A percentile compares a stretch with the other conserved stretches of the same genome.
Conservation (phyloP, 2,329 filamentous ascomycete species). For the Penicillium sp. region DNA sequence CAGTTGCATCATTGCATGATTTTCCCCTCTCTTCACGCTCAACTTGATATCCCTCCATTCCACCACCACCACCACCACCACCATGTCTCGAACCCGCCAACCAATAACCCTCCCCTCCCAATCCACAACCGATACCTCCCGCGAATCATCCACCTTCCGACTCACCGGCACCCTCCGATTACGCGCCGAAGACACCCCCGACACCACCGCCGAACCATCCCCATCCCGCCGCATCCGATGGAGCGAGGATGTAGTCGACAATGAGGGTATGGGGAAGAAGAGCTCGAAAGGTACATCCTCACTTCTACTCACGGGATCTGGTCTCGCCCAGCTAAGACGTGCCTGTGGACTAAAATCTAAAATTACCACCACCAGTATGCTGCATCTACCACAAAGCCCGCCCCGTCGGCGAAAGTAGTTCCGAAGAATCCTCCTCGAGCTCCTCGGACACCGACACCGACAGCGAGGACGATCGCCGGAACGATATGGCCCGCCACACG, state of each 20-base stretch:
- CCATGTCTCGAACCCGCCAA: slow-evolving; percentile 45
- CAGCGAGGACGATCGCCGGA: slow-evolving; percentile 33
- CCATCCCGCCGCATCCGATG: slow-evolving; percentile 73
- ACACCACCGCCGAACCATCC: slow-evolving; percentile 22
- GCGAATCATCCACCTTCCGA: slow-evolving; percentile 22
- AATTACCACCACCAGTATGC: slow-evolving; percentile 66
- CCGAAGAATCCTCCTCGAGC: slow-evolving; percentile 55
- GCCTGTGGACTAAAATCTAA: neutral
- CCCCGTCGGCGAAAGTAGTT: slow-evolving; percentile 77
- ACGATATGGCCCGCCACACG: slow-evolving; percentile 9
- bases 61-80: slow-evolving; percentile 10
- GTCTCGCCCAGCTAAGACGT: no score
- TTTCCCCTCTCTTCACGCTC: neutral
- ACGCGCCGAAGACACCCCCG: slow-evolving; percentile 28
- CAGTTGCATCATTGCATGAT: slow-evolving; percentile 21
- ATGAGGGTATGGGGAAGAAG: slow-evolving; percentile 92
- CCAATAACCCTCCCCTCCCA: slow-evolving; percentile 33
- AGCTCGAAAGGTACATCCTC: slow-evolving; percentile 76
- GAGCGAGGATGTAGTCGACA: slow-evolving; percentile 92
- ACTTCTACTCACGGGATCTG: neutral
- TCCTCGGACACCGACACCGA: slow-evolving; percentile 55
- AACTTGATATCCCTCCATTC: neutral
- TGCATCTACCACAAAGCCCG: slow-evolving; percentile 95
- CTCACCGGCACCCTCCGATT: slow-evolving; percentile 36
- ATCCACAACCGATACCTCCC: slow-evolving; percentile 27